Conservation (phyloP, 352 stramenopile species). For the Vaucheria bursata region DNA sequence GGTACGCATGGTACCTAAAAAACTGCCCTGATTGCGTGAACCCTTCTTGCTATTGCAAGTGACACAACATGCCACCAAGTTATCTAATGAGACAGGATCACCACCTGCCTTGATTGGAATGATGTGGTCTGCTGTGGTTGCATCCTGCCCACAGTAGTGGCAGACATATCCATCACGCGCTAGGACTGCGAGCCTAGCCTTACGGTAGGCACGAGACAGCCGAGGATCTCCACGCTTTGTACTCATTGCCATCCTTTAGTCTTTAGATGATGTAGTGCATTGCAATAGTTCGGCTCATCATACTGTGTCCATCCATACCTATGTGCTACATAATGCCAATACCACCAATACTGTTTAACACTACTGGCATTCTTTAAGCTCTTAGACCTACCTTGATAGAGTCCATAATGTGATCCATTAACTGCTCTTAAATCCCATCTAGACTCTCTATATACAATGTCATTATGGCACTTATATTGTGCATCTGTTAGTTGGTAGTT, state of each 20-base stretch:
- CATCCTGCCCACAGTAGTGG: neutral
- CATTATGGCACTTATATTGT: neutral
- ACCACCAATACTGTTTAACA: neutral
- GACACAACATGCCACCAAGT: neutral
- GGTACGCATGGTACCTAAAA: too few species aligned
- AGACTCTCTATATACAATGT: neutral
- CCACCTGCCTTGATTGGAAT: neutral
- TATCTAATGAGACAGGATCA: neutral
- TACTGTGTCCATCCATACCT: too few species aligned
- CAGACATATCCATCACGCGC: neutral
- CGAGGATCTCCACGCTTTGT: neutral
- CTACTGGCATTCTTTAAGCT: neutral
- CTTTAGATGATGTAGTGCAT: neutral
- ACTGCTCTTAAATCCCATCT: neutral
- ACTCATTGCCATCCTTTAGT: neutral
- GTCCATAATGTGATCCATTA: neutral
- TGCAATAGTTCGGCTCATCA: neutral
- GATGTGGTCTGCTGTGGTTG: too few species aligned
- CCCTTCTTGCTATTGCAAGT: neutral
- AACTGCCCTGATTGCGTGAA: neutral
- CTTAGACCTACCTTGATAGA: neutral
- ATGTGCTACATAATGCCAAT: neutral
- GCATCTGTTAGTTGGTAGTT: neutral
- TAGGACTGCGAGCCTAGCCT: neutral
- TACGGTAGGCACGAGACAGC: neutral